These are phyloP conservation scores for Ustanciosporium gigantosporum DNA, from an alignment of 1,284 basidiomycete genomes.

Conservation along the genomic window DNA sequence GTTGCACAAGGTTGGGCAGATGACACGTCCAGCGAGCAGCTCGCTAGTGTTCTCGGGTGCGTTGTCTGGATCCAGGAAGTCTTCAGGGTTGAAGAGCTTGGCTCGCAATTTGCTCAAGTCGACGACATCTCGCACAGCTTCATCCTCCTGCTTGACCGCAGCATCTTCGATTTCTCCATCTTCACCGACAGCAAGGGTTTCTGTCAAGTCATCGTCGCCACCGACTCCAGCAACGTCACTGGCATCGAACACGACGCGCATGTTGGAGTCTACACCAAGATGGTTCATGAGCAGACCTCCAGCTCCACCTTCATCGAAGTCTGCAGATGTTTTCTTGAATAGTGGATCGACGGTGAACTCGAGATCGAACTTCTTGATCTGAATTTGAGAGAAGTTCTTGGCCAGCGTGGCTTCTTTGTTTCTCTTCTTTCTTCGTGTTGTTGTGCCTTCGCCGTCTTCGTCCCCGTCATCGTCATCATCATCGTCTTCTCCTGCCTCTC, in stretches of 20 bases:
- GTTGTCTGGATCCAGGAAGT: slow-evolving; percentile 6
- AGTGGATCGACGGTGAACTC: slow-evolving; percentile 96
- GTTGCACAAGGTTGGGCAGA: slow-evolving; percentile 49
- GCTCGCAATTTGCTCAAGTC: slow-evolving; percentile 44
- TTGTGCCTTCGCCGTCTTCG: slow-evolving; percentile 69
- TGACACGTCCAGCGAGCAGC: slow-evolving; percentile 37
- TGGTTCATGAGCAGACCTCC: slow-evolving; percentile 68
- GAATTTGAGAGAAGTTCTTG: slow-evolving; percentile 69
- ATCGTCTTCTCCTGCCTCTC: slow-evolving; percentile 62
- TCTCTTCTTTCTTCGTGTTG: slow-evolving; percentile 62
- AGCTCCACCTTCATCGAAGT: slow-evolving; percentile 98
- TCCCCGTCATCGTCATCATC: slow-evolving; percentile 61
- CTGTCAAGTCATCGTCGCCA: slow-evolving; percentile 68
- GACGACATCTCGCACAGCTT: slow-evolving; percentile 9
- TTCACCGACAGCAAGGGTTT: slow-evolving; percentile 25
- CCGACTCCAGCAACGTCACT: slow-evolving; percentile 81
- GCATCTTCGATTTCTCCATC: slow-evolving; percentile 10
- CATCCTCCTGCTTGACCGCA: slow-evolving; percentile 10
- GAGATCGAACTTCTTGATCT: slow-evolving; percentile 72
- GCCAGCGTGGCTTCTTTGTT: slow-evolving; percentile 57
- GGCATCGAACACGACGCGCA: slow-evolving; percentile 93
- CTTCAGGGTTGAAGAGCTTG: slow-evolving; percentile 38
- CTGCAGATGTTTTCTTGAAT: slow-evolving; percentile 96
- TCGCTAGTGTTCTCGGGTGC: slow-evolving; percentile 12
- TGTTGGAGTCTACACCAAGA: slow-evolving; percentile 74